Evolutionary conservation across 2,329 filamentous ascomycete genomes (phyloP).

Genomic region (Fusarium secorum): DNA sequence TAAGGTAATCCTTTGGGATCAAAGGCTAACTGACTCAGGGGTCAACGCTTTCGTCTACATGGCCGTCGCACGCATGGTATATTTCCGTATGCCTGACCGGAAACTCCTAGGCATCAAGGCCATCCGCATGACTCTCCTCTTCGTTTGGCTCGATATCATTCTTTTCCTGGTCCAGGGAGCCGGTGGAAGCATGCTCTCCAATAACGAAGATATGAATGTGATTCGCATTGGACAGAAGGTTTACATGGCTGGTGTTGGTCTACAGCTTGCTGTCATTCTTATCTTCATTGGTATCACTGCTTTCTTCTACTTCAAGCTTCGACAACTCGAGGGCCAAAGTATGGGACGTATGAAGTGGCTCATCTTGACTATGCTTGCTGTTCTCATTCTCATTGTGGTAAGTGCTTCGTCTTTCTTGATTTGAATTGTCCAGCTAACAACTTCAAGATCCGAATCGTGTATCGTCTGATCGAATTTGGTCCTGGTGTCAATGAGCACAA

Average conservation of each 20-base stretch:
- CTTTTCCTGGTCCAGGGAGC: conserved; percentile 56
- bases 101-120: conserved; percentile 48
- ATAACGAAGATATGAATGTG: conserved; percentile 31
- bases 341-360: conserved; percentile 46
- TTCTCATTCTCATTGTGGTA: conserved; percentile 49
- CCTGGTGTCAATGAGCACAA: conserved; percentile 54
- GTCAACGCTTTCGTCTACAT: conserved; percentile 57
- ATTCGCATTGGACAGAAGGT: conserved; percentile 49
- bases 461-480: conserved; percentile 65
- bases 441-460: conserved; percentile 63
- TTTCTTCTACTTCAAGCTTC: conserved; percentile 46
- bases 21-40: conserved; percentile 40
- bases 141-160: conserved; percentile 58
- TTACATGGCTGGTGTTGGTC: conserved; percentile 50
- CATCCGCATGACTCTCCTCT: conserved; percentile 52
- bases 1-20: background rate
- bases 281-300: conserved; percentile 48
- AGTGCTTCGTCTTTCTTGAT: conserved; percentile 13
- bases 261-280: conserved; percentile 50
- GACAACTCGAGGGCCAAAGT: conserved; percentile 29
- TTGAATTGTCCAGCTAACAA: conserved; percentile 4
- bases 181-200: conserved; percentile 50
- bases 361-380: conserved; percentile 46
- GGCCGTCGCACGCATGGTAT: conserved; percentile 52
- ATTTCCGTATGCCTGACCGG: conserved; percentile 50